Evolutionary conservation across 83 land plant species (phyloP).

Genomic region (Larix sibirica): DNA sequence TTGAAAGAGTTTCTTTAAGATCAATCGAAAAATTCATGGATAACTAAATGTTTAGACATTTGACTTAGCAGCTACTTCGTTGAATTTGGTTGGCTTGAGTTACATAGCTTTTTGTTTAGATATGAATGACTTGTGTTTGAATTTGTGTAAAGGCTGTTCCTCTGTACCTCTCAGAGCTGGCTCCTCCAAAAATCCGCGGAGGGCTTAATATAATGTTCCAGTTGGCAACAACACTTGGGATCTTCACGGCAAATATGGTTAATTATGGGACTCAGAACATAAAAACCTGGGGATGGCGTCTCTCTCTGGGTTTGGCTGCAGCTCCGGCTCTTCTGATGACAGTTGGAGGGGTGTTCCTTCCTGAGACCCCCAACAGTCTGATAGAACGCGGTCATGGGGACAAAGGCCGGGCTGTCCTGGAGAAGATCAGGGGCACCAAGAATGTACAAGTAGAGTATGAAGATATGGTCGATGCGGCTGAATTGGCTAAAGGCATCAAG

Average conservation of each 20-base stretch:
- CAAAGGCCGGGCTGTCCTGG: conserved; percentile 47
- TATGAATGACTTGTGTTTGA: no score
- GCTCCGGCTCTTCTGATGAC: conserved; percentile 65
- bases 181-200: conserved; percentile 73
- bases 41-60: no score
- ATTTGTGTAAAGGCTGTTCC: conserved; percentile 34
- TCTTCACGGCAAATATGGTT: conserved; percentile 58
- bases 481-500: conserved; percentile 54
- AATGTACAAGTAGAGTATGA: conserved; percentile 61
- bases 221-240: conserved; percentile 63
- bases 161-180: conserved; percentile 73
- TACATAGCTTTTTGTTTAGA: no score
- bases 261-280: conserved; percentile 57
- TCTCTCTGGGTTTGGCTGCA: conserved; percentile 71
- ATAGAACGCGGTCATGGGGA: conserved; percentile 50
- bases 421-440: conserved; percentile 55
- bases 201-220: conserved; percentile 70
- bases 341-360: conserved; percentile 62
- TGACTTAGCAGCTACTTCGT: no score
- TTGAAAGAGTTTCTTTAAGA: no score
- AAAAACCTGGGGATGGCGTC: conserved; percentile 82
- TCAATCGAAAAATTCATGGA: no score
- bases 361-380: conserved; percentile 81
- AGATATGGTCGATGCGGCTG: conserved; percentile 71
- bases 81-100: no score